phyloP scores from a whole-genome alignment of 306 rosid genomes.

The Sicyos edulis region DNA sequence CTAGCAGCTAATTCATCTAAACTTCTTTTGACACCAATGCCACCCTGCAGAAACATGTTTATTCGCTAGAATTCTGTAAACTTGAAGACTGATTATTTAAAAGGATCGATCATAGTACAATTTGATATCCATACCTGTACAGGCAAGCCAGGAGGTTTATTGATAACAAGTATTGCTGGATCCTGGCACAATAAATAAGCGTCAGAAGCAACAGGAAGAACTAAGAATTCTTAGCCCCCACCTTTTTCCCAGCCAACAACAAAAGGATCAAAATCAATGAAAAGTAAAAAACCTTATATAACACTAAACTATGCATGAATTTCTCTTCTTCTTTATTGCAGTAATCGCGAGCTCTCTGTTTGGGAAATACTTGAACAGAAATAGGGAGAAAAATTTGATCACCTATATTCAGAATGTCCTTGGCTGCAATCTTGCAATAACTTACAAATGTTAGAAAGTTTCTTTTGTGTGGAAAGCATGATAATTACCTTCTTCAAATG shows the following conservation, averaged over 20 bases:
- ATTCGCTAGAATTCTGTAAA: conserved; percentile 5
- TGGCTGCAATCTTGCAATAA: conserved; percentile 53
- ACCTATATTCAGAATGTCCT: conserved; percentile 57
- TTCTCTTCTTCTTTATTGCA: conserved; percentile 47
- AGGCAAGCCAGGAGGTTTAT: conserved; percentile 91
- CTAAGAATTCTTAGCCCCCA: neutral
- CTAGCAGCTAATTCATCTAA: conserved; percentile 69
- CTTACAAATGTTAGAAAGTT: conserved; percentile 22
- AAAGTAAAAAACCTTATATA: conserved; percentile 52
- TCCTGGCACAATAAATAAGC: conserved; percentile 39
- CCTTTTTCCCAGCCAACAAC: neutral
- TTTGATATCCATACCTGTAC: conserved; percentile 56
- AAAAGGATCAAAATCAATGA: neutral
- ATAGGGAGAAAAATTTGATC: conserved; percentile 66
- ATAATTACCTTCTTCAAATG: neutral
- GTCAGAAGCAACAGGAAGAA: neutral
- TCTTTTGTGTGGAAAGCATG: neutral
- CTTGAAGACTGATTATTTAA: conserved; percentile 10
- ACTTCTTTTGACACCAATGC: conserved; percentile 63
- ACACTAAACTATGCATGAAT: conserved; percentile 48
- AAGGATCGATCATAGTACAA: neutral
- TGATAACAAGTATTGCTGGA: conserved; percentile 63
- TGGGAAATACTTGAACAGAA: conserved; percentile 38
- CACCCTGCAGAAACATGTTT: conserved; percentile 52
- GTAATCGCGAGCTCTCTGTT: conserved; percentile 29